phyloP scores from a whole-genome alignment of 345 rosid species.

The Camelina laxa region DNA sequence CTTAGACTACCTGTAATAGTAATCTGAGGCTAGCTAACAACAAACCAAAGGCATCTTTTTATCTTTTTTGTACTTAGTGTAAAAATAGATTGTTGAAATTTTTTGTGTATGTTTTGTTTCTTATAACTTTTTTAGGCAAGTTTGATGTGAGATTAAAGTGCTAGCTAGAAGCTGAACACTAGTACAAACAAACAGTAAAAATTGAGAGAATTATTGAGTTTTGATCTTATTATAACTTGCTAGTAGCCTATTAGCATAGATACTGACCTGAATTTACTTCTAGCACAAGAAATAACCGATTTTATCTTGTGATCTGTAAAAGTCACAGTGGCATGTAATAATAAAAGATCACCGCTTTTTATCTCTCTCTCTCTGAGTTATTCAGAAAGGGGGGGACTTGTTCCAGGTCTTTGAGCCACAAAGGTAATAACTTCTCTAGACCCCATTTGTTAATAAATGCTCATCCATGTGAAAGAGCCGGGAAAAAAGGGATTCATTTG shows the following conservation, averaged over 20 bases:
- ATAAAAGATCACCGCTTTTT: conserved; percentile 35
- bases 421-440: conserved; percentile 44
- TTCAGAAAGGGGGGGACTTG: conserved; percentile 12
- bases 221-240: neutral
- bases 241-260: neutral
- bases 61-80: neutral
- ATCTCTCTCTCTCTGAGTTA: conserved; percentile 12
- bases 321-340: conserved; percentile 41
- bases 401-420: conserved; percentile 47
- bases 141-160: neutral
- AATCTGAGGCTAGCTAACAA: conserved; percentile 25
- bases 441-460: conserved; percentile 46
- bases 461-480: conserved; percentile 46
- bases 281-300: conserved; percentile 36
- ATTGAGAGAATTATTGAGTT: conserved; percentile 1
- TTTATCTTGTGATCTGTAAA: conserved; percentile 26
- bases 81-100: neutral
- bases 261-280: conserved; percentile 34
- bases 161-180: neutral
- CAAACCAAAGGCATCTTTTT: conserved; percentile 12
- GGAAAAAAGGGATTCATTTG: conserved; percentile 34
- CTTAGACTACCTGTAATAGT: conserved; percentile 24
- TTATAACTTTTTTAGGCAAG: neutral
- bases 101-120: neutral
- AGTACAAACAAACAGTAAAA: neutral